Percentiles rank a stretch among this genome's conserved stretches.
Conservation (phyloP, 805 yeast species). For the Cyberlindnera saturnus region DNA sequence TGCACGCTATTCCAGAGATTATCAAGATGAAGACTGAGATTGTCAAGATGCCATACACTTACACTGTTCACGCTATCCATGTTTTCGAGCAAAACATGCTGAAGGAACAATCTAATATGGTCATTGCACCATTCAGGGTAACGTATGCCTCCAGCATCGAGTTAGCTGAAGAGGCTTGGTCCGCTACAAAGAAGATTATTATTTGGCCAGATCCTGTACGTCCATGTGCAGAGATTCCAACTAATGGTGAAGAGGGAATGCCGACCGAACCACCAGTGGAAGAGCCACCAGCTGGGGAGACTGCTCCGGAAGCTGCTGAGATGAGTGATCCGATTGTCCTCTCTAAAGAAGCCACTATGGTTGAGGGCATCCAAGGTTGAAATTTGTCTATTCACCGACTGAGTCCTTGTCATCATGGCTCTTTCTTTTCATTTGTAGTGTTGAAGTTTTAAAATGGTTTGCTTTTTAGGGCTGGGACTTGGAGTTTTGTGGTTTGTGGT, state of each 20-base stretch:
- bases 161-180: conserved; percentile 27
- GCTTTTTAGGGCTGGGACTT: background rate
- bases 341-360: no score
- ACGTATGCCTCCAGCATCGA: conserved; percentile 26
- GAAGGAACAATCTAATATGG: conserved; percentile 31
- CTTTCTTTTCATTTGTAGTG: no score
- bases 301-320: background rate
- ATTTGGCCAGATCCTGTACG: background rate
- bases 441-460: background rate
- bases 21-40: conserved; percentile 22
- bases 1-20: conserved; percentile 32
- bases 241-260: no score
- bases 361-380: no score
- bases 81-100: conserved; percentile 35
- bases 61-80: conserved; percentile 29
- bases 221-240: no score
- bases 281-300: background rate
- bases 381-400: no score
- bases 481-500: no score
- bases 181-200: conserved; percentile 2
- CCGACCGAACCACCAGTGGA: no score
- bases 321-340: background rate
- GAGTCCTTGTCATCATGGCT: no score
- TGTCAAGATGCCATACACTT: conserved; percentile 30
- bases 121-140: conserved; percentile 27